Base-by-base conservation (phyloP, 768 basidiomycete species). In the Tephrocybe rancida region DNA sequence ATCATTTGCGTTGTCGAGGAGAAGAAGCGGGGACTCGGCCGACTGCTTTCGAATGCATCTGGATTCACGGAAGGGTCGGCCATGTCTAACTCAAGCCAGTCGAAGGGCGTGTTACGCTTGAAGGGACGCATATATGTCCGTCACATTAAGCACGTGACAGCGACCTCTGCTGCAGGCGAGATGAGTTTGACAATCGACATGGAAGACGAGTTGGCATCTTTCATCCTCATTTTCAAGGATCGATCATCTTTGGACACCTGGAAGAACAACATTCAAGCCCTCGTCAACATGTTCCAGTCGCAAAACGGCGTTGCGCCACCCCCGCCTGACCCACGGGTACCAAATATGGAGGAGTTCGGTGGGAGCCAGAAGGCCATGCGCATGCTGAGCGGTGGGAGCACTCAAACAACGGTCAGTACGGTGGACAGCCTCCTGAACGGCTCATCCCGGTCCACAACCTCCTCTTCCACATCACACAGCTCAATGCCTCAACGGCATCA, bases 1-100 rank as follows among this genome's bases (percentile, higher is more conserved):
- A 91, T 99, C 59, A 94, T 99, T 55, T 99, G 97, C 68, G 94
- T 98, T n/a, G 83, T 90, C 18, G 95, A 98, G 69, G 96, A 99
- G 72, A 92, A 87, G 76, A 95, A 93, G 64, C 85, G 89, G 22
- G 85, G 87, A 0, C 72, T 95, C 2, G 85, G 88, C 7, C 82
- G 88, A 24, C 77, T 94, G 42, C 77, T 94, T 4, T 86, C 87
- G 26, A 80, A 75, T 53, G 85, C 86, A 0, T 81, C 84, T 4
- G 72, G 75, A 3, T 73, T 82, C 38, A 81, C 76, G 34, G 85
- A 86, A 3, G 70, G 77, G 11, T 80, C 80, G 30, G 73, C 73
- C 5, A 64, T 74, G 6, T 72, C 73, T 5, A 58, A 61, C 47
- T 65, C 71, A 3, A 68, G 64, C 48, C 70, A 72, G 49, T 69